Evolutionary conservation across 2,329 filamentous ascomycete genomes (phyloP).

Genomic region (Rhynchosporium graminicola): DNA sequence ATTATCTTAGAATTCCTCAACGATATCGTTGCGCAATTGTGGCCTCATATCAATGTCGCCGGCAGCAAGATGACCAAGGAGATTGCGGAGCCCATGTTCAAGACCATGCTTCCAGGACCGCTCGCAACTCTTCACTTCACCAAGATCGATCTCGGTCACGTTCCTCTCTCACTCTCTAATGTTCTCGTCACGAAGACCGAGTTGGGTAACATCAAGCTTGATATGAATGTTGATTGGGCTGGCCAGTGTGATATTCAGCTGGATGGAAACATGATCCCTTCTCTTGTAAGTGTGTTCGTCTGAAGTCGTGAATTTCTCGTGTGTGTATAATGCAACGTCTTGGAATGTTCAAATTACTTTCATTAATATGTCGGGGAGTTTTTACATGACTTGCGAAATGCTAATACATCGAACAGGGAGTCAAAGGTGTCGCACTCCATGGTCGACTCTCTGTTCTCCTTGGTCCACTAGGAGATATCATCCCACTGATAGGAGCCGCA

Average conservation of each 20-base stretch:
- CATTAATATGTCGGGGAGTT: not conserved
- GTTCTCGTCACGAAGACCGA: constrained; percentile 22
- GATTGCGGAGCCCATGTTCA: constrained; percentile 23
- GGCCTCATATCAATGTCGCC: constrained; percentile 25
- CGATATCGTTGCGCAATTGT: constrained; percentile 23
- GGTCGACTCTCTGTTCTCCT: constrained; percentile 22
- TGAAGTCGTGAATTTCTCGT: not conserved
- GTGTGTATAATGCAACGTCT: too few relatives aligned
- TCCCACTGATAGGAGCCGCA: constrained; percentile 24
- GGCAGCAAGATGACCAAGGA: constrained; percentile 24
- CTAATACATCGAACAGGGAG: constrained; percentile 16
- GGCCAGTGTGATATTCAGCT: constrained; percentile 24
- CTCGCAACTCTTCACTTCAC: constrained; percentile 22
- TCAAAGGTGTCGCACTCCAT: constrained; percentile 22
- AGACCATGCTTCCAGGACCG: constrained; percentile 22
- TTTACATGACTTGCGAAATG: too few relatives aligned
- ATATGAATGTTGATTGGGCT: constrained; percentile 25
- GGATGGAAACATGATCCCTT: constrained; percentile 20
- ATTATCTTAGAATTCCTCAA: constrained; percentile 19
- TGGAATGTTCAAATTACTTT: too few relatives aligned
- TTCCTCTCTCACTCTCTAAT: constrained; percentile 19
- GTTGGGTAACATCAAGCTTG: constrained; percentile 21
- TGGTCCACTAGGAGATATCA: constrained; percentile 17
- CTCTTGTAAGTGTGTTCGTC: constrained; percentile 13
- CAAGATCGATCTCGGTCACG: constrained; percentile 23